These are phyloP conservation scores for Phytophthora colocasiae DNA, from an alignment of 352 stramenopile genomes.

Conservation along the genomic window DNA sequence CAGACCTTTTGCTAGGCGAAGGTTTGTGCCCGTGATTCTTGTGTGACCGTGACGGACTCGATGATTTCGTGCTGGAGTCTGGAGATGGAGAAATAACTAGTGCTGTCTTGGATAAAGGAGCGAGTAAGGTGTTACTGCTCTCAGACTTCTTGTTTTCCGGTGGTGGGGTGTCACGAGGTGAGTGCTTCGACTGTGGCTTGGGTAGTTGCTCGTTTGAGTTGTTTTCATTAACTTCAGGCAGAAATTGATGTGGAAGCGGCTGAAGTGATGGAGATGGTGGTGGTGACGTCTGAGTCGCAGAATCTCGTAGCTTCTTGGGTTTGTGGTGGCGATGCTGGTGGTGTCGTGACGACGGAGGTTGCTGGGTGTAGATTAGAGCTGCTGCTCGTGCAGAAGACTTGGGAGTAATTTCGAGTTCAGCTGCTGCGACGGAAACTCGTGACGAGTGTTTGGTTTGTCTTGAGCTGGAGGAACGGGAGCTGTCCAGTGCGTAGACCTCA, in stretches of 20 bases:
- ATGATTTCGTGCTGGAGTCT: slow-evolving; percentile 9
- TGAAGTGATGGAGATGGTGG: slow-evolving; percentile 16
- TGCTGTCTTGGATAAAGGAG: slow-evolving; percentile 19
- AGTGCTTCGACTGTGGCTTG: slow-evolving; percentile 20
- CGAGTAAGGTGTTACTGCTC: slow-evolving; percentile 19
- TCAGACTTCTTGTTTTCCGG: slow-evolving; percentile 7
- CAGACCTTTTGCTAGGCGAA: slow-evolving; percentile 55
- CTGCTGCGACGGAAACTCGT: neutral
- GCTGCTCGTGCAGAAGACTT: slow-evolving; percentile 42
- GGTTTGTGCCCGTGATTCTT: slow-evolving; percentile 18
- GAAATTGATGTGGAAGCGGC: neutral
- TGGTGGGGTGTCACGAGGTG: slow-evolving; percentile 3
- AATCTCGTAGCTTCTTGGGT: slow-evolving; percentile 22
- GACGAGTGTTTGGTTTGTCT: slow-evolving; percentile 12
- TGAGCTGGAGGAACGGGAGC: slow-evolving; percentile 12
- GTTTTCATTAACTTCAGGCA: slow-evolving; percentile 4
- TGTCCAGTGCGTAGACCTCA: slow-evolving; percentile 7
- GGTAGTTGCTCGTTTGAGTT: slow-evolving; percentile 8
- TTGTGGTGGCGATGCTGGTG: slow-evolving; percentile 28
- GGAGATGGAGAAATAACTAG: neutral
- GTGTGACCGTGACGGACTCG: slow-evolving; percentile 16
- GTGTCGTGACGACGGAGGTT: slow-evolving; percentile 13
- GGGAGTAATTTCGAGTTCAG: slow-evolving; percentile 26
- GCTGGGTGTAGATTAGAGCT: slow-evolving; percentile 37
- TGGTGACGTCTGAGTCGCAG: slow-evolving; percentile 28